phyloP scores from a whole-genome alignment of 139 green algal genomes.

The Monoraphidium neglectum region DNA sequence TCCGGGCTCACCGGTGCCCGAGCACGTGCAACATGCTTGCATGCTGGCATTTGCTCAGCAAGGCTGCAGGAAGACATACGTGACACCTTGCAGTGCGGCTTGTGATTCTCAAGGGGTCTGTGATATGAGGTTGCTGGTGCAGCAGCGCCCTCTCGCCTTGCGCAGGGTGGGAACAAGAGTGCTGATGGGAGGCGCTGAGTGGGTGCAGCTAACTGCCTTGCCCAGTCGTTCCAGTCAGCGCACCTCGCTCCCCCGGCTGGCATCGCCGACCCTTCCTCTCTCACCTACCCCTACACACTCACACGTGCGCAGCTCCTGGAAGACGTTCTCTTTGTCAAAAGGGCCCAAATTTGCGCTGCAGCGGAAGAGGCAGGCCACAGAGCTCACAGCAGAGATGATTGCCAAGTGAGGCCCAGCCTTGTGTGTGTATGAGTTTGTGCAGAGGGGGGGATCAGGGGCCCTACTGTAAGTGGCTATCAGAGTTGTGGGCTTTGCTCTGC shows the following conservation, averaged over 20 bases:
- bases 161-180: neutral
- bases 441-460: no score
- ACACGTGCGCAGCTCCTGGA: constrained; percentile 62
- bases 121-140: neutral
- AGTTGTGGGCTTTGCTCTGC: no score
- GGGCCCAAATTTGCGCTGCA: constrained; percentile 96
- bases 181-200: neutral
- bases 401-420: constrained; percentile 75
- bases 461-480: no score
- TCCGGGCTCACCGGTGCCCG: no score
- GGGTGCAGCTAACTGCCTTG: neutral
- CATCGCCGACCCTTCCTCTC: neutral
- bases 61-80: no score
- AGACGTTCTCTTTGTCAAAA: constrained; percentile 85
- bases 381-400: constrained; percentile 96
- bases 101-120: no score
- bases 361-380: constrained; percentile 87
- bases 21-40: no score
- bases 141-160: neutral
- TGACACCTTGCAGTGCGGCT: no score
- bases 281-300: neutral
- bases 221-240: no score
- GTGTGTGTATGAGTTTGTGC: no score
- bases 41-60: no score
- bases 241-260: neutral